Conservation (phyloP, 495 filamentous ascomycete genomes). For the Xylaria flabelliformis region DNA sequence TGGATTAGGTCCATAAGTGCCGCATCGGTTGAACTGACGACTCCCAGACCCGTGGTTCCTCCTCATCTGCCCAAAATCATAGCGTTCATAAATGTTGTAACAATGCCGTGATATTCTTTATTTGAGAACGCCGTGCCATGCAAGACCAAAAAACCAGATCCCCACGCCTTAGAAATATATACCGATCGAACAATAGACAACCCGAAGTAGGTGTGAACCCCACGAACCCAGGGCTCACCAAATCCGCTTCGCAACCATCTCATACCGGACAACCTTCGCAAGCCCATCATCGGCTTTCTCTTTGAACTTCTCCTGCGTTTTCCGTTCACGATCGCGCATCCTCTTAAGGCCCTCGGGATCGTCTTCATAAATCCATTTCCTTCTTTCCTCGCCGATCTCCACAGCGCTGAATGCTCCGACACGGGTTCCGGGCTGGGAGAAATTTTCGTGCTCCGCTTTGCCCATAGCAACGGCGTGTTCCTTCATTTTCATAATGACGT, state of each 20-base stretch:
- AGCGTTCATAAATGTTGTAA: not conserved
- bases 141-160: not conserved
- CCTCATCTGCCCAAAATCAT: not conserved
- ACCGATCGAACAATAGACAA: not conserved
- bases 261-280: slow-evolving; percentile 79
- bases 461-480: slow-evolving; percentile 60
- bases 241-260: slow-evolving; percentile 93
- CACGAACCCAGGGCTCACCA: slow-evolving; percentile 59
- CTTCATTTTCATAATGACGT: slow-evolving; percentile 76
- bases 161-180: not conserved
- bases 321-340: slow-evolving; percentile 71
- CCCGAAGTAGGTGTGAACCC: not conserved
- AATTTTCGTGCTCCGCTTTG: slow-evolving; percentile 59
- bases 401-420: slow-evolving; percentile 83
- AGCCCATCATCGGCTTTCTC: slow-evolving; percentile 64
- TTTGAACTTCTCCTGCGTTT: slow-evolving; percentile 60
- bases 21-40: not conserved
- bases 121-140: slow-evolving; percentile 18
- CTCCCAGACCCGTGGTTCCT: not conserved
- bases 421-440: slow-evolving; percentile 72
- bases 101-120: not conserved
- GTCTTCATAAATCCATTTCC: slow-evolving; percentile 85
- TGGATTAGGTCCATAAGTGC: not conserved
- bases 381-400: slow-evolving; percentile 87
- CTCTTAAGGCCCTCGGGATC: slow-evolving; percentile 73